Evolutionary conservation across 2,329 filamentous ascomycete genomes (phyloP).

Genomic region (Sporothrix humicola): DNA sequence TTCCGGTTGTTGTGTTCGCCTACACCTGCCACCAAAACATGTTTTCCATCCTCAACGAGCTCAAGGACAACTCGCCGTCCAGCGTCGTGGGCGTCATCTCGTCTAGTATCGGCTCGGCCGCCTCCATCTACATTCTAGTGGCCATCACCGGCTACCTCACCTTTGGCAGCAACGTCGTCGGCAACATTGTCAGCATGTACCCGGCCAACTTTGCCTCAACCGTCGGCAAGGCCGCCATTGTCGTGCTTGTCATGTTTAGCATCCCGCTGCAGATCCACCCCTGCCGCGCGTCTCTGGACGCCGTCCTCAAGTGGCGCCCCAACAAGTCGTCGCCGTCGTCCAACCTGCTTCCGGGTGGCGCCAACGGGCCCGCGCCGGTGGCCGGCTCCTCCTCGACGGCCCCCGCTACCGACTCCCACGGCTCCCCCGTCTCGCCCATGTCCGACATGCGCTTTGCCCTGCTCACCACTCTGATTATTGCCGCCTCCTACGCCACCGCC

Average conservation of each 20-base stretch:
- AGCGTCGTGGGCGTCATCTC: slow-evolving; percentile 79
- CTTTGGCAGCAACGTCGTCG: slow-evolving; percentile 85
- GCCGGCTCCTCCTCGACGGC: slow-evolving; percentile 47
- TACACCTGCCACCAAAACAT: slow-evolving; percentile 99
- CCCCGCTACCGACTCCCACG: slow-evolving; percentile 53
- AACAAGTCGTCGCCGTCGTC: slow-evolving; percentile 45
- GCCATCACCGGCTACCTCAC: slow-evolving; percentile 95
- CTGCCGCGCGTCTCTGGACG: slow-evolving; percentile 92
- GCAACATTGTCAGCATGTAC: slow-evolving; percentile 95
- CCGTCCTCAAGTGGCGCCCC: slow-evolving; percentile 91
- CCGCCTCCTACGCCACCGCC: slow-evolving; percentile 83
- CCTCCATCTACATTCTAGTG: slow-evolving; percentile 84
- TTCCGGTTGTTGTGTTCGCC: slow-evolving; percentile 97
- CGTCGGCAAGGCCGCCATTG: slow-evolving; percentile 92
- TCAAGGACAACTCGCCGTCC: slow-evolving; percentile 77
- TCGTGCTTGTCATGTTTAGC: slow-evolving; percentile 93
- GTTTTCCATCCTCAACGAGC: slow-evolving; percentile 98
- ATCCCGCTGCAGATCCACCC: slow-evolving; percentile 96
- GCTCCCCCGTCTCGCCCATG: slow-evolving; percentile 67
- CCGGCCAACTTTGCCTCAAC: slow-evolving; percentile 80
- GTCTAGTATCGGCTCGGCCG: slow-evolving; percentile 87
- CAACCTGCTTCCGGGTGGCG: neutral
- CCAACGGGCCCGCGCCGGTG: slow-evolving; percentile 50
- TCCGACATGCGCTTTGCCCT: slow-evolving; percentile 86
- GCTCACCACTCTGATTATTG: slow-evolving; percentile 84